A percentile compares a stretch with the other conserved stretches of the same genome.
Conservation (phyloP, 2,329 filamentous ascomycete genomes). For the Dothistroma pini region DNA sequence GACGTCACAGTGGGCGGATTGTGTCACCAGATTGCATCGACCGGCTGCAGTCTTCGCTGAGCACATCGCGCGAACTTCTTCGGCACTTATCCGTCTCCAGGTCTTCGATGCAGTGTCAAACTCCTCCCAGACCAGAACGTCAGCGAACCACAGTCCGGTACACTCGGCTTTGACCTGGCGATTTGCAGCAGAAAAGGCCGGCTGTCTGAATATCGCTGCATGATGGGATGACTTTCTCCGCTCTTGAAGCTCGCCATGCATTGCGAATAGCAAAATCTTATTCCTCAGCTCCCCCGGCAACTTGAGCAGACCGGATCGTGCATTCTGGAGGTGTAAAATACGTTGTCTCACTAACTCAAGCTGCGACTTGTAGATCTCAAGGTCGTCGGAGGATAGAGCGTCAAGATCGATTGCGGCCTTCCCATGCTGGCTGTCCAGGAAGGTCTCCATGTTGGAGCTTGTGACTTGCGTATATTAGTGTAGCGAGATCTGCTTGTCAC, state of each 20-base stretch:
- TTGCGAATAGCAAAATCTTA: constrained; percentile 18
- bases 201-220: constrained; percentile 13
- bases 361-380: constrained; percentile 16
- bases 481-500: not conserved
- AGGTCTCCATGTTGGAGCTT: not conserved
- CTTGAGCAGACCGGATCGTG: constrained; percentile 16
- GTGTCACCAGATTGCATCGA: constrained; percentile 13
- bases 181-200: constrained; percentile 15
- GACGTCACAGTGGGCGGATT: constrained; percentile 19
- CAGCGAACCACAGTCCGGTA: constrained; percentile 16
- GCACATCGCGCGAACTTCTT: constrained; percentile 12
- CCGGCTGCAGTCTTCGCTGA: constrained; percentile 11
- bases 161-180: constrained; percentile 19
- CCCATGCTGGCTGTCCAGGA: not conserved
- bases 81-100: constrained; percentile 13
- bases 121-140: constrained; percentile 23
- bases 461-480: not conserved
- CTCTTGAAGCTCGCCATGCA: constrained; percentile 18
- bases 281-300: constrained; percentile 20
- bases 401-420: constrained; percentile 6
- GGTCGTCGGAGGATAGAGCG: constrained; percentile 14
- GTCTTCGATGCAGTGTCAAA: constrained; percentile 1
- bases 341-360: constrained; percentile 17
- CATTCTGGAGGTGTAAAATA: constrained; percentile 20
- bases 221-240: constrained; percentile 8